These are phyloP conservation scores for Hypoxylon sp. DNA, from an alignment of 2,329 filamentous ascomycete species.

Conservation along the genomic window DNA sequence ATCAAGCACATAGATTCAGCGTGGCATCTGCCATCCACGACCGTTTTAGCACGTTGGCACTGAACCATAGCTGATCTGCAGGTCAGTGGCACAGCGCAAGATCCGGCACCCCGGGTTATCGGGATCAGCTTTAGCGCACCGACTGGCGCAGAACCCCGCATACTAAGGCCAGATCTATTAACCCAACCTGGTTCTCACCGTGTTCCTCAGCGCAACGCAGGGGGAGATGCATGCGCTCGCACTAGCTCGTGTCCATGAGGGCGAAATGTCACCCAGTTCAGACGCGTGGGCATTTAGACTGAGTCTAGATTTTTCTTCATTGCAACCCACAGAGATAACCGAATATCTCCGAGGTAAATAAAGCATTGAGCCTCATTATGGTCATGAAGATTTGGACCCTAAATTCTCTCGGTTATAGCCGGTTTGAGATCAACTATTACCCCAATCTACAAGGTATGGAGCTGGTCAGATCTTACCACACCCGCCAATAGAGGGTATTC, in stretches of 20 bases:
- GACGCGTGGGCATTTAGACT: not conserved
- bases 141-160: constrained; percentile 12
- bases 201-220: not conserved
- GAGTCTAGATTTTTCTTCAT: constrained; percentile 16
- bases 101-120: not conserved
- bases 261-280: not conserved
- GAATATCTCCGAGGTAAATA: constrained; percentile 23
- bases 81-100: not conserved
- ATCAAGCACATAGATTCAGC: not conserved
- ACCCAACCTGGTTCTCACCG: constrained; percentile 2
- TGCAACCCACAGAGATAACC: constrained; percentile 2
- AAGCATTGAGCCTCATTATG: constrained; percentile 12
- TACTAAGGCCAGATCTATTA: not conserved
- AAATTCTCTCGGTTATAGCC: no score
- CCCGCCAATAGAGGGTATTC: no score
- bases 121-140: constrained; percentile 1
- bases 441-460: constrained; percentile 10
- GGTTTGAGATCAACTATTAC: not conserved
- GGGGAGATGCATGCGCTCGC: not conserved
- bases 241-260: not conserved
- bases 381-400: not conserved
- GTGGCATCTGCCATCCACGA: not conserved
- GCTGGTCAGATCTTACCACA: no score
- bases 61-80: constrained; percentile 1
- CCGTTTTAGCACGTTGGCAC: not conserved